These are phyloP conservation scores for Colletotrichum sp. DNA, from an alignment of 2,329 filamentous ascomycete genomes.

Conservation along the genomic window DNA sequence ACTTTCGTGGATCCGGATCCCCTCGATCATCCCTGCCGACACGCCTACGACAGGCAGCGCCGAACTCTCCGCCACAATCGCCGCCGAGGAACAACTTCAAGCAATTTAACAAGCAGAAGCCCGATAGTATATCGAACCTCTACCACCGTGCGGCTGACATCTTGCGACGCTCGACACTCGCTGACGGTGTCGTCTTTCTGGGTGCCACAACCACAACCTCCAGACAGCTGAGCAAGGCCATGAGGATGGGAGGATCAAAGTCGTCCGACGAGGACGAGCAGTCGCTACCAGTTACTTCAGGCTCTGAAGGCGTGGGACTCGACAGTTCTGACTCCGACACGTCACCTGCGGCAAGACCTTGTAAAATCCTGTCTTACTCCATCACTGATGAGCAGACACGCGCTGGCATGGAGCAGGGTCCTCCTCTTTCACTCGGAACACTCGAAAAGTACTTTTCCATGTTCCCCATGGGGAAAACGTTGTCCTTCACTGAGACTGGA, in stretches of 20 bases:
- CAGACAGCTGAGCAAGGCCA: conserved; percentile 1
- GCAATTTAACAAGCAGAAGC: conserved; percentile 13
- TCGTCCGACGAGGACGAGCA: conserved; percentile 23
- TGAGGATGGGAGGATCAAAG: neutral
- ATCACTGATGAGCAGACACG: conserved; percentile 28
- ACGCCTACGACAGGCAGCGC: neutral
- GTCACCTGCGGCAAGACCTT: conserved; percentile 28
- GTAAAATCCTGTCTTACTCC: conserved; percentile 32
- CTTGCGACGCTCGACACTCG: conserved; percentile 31
- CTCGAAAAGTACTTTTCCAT: conserved; percentile 33
- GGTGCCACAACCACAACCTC: conserved; percentile 28
- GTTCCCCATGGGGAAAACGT: conserved; percentile 32
- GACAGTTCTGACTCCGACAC: conserved; percentile 35
- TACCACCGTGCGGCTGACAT: conserved; percentile 32
- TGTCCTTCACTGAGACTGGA: conserved; percentile 34
- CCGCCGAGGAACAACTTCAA: neutral
- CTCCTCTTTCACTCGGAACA: conserved; percentile 29
- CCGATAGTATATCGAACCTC: conserved; percentile 27
- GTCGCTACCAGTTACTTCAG: conserved; percentile 7
- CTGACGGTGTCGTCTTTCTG: conserved; percentile 34
- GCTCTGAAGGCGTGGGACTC: conserved; percentile 25
- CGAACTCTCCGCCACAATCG: neutral
- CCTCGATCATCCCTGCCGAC: neutral
- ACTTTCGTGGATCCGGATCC: neutral
- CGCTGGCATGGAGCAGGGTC: conserved; percentile 29